These are phyloP conservation scores for Fusarium sp. DNA, from an alignment of 2,329 filamentous ascomycete species.

Conservation along the genomic window DNA sequence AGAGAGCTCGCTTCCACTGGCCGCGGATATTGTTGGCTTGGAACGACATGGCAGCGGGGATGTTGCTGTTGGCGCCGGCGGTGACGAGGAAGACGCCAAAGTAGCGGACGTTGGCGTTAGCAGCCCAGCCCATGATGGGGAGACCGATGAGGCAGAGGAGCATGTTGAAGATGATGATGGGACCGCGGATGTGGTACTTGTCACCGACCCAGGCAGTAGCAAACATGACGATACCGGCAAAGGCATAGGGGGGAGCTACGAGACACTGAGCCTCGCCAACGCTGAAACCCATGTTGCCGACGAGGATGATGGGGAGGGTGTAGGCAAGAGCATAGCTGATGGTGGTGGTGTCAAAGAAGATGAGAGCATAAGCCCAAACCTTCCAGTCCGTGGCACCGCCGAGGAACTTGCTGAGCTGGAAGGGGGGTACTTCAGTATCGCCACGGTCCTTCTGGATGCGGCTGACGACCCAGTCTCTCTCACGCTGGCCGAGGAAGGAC, in stretches of 20 bases:
- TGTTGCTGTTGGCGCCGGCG: constrained; percentile 81
- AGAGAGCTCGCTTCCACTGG: constrained; percentile 89
- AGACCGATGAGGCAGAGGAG: constrained; percentile 75
- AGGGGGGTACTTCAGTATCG: constrained; percentile 66
- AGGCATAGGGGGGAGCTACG: constrained; percentile 75
- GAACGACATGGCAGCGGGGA: constrained; percentile 80
- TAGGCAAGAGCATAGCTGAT: constrained; percentile 82
- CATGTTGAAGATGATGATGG: constrained; percentile 74
- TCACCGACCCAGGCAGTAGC: constrained; percentile 73
- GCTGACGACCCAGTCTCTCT: constrained; percentile 64
- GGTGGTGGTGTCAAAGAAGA: constrained; percentile 76
- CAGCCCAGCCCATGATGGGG: constrained; percentile 77
- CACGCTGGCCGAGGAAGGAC: constrained; percentile 64
- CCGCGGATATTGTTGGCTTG: constrained; percentile 90
- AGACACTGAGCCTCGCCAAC: constrained; percentile 76
- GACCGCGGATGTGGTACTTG: constrained; percentile 73
- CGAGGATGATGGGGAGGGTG: constrained; percentile 82
- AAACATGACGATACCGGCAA: constrained; percentile 74
- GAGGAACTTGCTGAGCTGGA: constrained; percentile 61
- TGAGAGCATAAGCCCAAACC: constrained; percentile 71
- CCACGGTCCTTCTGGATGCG: constrained; percentile 69
- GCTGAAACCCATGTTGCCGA: constrained; percentile 70
- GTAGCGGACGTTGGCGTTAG: constrained; percentile 69
- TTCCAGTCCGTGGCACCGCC: constrained; percentile 63
- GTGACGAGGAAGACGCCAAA: constrained; percentile 82